Evolutionary conservation across 495 filamentous ascomycete genomes (phyloP).

Genomic region (Tuber melanosporum): DNA sequence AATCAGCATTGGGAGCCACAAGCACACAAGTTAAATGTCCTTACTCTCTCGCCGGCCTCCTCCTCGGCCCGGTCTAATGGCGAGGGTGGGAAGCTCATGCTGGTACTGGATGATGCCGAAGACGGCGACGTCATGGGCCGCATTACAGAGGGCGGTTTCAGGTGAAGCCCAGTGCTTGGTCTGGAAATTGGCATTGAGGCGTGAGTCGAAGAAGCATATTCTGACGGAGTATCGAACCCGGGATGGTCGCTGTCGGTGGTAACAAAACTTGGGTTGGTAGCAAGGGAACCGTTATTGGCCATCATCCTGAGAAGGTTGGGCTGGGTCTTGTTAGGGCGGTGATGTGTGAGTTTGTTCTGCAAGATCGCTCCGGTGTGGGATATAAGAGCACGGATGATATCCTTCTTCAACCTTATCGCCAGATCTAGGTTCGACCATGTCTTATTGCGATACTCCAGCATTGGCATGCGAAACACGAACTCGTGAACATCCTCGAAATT

Average conservation of each 20-base stretch:
- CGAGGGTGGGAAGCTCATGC: constrained; percentile 22
- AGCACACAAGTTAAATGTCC: neutral
- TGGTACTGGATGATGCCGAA: constrained; percentile 18
- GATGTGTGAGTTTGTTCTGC: constrained; percentile 90
- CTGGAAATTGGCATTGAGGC: constrained; percentile 15
- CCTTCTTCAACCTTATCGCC: constrained; percentile 78
- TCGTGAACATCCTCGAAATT: constrained; percentile 95
- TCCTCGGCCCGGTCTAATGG: constrained; percentile 20
- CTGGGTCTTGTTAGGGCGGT: constrained; percentile 69
- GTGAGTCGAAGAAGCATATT: constrained; percentile 17
- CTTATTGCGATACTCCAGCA: constrained; percentile 93
- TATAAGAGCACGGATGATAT: constrained; percentile 83
- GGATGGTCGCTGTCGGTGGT: constrained; percentile 25
- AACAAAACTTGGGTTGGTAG: constrained; percentile 34
- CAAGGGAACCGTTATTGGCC: constrained; percentile 52
- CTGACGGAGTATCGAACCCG: constrained; percentile 16
- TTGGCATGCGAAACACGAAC: constrained; percentile 91
- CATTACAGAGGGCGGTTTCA: constrained; percentile 21
- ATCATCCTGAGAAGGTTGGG: constrained; percentile 74
- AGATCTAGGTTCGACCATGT: constrained; percentile 98
- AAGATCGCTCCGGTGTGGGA: constrained; percentile 94
- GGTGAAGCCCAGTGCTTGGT: constrained; percentile 25
- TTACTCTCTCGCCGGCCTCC: constrained; percentile 26
- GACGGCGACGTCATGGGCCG: constrained; percentile 31
- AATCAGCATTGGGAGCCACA: constrained; percentile 6